These are phyloP conservation scores for Eudorina sp. DNA, from an alignment of 139 green algal species.

Conservation along the genomic window DNA sequence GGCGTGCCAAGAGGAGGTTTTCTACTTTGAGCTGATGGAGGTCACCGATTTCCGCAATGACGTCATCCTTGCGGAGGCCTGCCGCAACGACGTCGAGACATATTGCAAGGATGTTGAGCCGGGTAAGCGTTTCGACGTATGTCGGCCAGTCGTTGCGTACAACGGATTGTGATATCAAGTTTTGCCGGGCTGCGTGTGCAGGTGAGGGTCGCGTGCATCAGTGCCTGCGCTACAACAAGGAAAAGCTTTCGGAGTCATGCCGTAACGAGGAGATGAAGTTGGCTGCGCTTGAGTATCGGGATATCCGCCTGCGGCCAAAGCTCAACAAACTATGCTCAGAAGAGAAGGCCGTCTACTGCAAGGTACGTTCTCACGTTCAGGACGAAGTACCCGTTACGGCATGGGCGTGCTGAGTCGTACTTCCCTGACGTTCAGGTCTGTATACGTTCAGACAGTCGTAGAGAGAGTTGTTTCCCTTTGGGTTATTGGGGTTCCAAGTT, in stretches of 20 bases:
- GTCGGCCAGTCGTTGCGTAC: background rate
- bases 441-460: too few species aligned
- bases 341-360: slow-evolving; percentile 86
- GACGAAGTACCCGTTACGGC: too few species aligned
- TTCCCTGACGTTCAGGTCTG: too few species aligned
- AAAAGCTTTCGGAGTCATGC: slow-evolving; percentile 71
- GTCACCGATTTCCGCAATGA: slow-evolving; percentile 78
- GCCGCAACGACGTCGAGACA: slow-evolving; percentile 76
- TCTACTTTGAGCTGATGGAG: slow-evolving; percentile 91
- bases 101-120: slow-evolving; percentile 82
- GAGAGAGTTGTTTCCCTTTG: too few species aligned
- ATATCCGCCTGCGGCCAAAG: slow-evolving; percentile 79
- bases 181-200: background rate
- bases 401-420: too few species aligned
- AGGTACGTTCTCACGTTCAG: too few species aligned
- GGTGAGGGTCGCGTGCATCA: slow-evolving; percentile 78
- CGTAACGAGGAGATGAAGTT: slow-evolving; percentile 84
- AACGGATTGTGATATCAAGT: too few species aligned
- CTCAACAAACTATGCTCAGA: slow-evolving; percentile 84
- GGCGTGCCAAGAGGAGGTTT: slow-evolving; percentile 88
- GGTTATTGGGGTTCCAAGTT: too few species aligned
- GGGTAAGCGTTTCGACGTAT: slow-evolving; percentile 36
- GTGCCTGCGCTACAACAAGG: slow-evolving; percentile 78
- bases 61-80: slow-evolving; percentile 82
- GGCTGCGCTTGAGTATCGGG: slow-evolving; percentile 64